Evolutionary conservation across 352 stramenopile genomes (phyloP).

Genomic region (Phytopythium cucurbitacearum): DNA sequence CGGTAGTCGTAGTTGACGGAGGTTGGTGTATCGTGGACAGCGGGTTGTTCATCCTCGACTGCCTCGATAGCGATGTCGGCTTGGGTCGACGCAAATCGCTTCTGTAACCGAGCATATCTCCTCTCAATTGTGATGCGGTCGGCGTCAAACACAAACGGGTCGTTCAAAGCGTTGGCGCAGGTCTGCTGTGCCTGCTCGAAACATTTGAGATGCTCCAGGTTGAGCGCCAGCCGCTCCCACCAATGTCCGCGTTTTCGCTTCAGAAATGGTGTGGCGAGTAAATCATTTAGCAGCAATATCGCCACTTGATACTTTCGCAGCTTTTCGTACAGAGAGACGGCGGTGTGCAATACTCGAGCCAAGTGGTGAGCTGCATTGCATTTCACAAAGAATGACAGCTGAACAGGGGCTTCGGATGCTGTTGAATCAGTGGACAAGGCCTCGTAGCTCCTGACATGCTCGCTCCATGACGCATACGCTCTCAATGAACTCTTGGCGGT

Average conservation of each 20-base stretch:
- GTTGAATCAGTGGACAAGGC: background rate
- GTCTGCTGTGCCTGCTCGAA: conserved; percentile 35
- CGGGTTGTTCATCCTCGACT: conserved; percentile 2
- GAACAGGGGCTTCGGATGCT: conserved; percentile 6
- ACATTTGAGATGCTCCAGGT: conserved; percentile 72
- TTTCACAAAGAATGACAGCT: conserved; percentile 47
- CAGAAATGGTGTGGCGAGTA: conserved; percentile 50
- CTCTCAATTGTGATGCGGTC: conserved; percentile 55
- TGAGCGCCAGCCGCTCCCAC: conserved; percentile 73
- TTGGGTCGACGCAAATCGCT: conserved; percentile 4
- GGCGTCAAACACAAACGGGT: conserved; percentile 46
- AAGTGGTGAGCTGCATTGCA: conserved; percentile 73
- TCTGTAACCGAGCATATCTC: conserved; percentile 41
- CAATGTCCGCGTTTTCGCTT: conserved; percentile 62
- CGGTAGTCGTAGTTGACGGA: conserved; percentile 29
- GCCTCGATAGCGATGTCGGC: background rate
- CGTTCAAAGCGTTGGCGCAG: conserved; percentile 49
- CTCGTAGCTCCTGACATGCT: conserved; percentile 1
- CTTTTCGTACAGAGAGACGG: conserved; percentile 69
- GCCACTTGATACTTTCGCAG: conserved; percentile 69
- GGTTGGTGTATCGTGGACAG: background rate
- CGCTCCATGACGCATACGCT: conserved; percentile 40
- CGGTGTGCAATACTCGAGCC: conserved; percentile 49
- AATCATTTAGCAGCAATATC: conserved; percentile 56
- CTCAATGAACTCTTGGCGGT: conserved; percentile 41